Evolutionary conservation across 2,329 filamentous ascomycete species (phyloP).

Genomic region (Stagonosporopsis tanaceti): DNA sequence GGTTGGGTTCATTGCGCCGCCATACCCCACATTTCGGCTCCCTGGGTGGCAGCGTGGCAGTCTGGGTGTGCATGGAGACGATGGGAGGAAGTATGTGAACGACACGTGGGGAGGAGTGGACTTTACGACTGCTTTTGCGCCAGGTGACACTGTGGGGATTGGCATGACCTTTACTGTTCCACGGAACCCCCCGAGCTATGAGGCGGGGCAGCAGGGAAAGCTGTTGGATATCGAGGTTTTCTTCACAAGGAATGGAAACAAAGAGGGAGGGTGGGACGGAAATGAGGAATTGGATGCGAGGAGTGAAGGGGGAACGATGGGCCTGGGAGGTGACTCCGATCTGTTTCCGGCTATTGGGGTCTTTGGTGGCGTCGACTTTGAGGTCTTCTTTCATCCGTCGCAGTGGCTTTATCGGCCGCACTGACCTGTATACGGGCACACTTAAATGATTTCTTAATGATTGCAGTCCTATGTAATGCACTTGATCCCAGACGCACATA

Average conservation of each 20-base stretch:
- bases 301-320: slow-evolving; percentile 67
- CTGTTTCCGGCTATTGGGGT: slow-evolving; percentile 74
- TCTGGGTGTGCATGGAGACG: slow-evolving; percentile 80
- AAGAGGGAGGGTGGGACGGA: slow-evolving; percentile 71
- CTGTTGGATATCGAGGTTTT: slow-evolving; percentile 67
- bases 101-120: slow-evolving; percentile 75
- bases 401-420: slow-evolving; percentile 63
- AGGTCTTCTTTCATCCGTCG: slow-evolving; percentile 68
- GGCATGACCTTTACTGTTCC: slow-evolving; percentile 69
- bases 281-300: slow-evolving; percentile 76
- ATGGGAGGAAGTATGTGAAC: slow-evolving; percentile 78
- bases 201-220: slow-evolving; percentile 31
- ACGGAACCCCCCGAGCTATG: slow-evolving; percentile 47
- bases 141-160: slow-evolving; percentile 73
- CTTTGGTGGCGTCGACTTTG: slow-evolving; percentile 73
- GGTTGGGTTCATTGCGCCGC: slow-evolving; percentile 74
- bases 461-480: background rate
- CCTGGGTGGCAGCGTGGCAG: slow-evolving; percentile 83
- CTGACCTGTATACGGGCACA: background rate
- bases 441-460: background rate
- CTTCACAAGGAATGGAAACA: slow-evolving; percentile 72
- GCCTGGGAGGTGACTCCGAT: slow-evolving; percentile 76
- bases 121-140: slow-evolving; percentile 70
- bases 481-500: too few relatives aligned
- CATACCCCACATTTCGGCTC: slow-evolving; percentile 79